phyloP scores from a whole-genome alignment of 2,329 filamentous ascomycete genomes.

The Apiospora koreana region DNA sequence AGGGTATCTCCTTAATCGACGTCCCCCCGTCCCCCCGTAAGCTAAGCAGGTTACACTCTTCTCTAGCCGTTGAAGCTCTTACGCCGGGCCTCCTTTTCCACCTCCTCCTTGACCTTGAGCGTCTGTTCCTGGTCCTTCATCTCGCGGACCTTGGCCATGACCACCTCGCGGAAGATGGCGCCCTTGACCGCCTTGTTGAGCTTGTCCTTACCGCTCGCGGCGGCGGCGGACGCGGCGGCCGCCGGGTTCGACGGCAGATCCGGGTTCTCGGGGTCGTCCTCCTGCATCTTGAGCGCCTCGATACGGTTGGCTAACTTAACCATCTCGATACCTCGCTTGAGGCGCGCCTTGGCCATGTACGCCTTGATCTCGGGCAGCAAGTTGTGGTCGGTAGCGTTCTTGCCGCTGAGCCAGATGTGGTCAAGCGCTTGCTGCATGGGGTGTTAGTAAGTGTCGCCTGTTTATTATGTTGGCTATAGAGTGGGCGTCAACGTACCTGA shows the following conservation, averaged over 20 bases:
- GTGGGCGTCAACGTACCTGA: constrained; percentile 53
- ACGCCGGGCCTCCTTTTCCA: constrained; percentile 49
- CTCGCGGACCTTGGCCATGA: constrained; percentile 89
- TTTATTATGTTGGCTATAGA: constrained; percentile 10
- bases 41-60: not conserved
- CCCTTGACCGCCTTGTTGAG: constrained; percentile 52
- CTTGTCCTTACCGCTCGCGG: constrained; percentile 34
- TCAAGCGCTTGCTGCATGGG: constrained; percentile 66
- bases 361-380: constrained; percentile 95
- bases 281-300: constrained; percentile 89
- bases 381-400: constrained; percentile 93
- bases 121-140: constrained; percentile 85
- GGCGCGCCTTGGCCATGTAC: constrained; percentile 87
- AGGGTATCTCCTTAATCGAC: constrained; percentile 2
- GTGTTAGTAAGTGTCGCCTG: constrained; percentile 2
- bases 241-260: constrained; percentile 67
- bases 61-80: constrained; percentile 31
- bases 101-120: constrained; percentile 64
- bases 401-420: constrained; percentile 87
- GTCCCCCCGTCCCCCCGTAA: not conserved
- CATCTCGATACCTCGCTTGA: constrained; percentile 91
- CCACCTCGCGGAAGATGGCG: constrained; percentile 91
- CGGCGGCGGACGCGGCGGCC: constrained; percentile 47
- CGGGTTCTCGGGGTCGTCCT: constrained; percentile 78
- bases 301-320: constrained; percentile 96